Evolutionary conservation across 179 eudicot genomes (phyloP).

Genomic region (Heliamphora pulchella): DNA sequence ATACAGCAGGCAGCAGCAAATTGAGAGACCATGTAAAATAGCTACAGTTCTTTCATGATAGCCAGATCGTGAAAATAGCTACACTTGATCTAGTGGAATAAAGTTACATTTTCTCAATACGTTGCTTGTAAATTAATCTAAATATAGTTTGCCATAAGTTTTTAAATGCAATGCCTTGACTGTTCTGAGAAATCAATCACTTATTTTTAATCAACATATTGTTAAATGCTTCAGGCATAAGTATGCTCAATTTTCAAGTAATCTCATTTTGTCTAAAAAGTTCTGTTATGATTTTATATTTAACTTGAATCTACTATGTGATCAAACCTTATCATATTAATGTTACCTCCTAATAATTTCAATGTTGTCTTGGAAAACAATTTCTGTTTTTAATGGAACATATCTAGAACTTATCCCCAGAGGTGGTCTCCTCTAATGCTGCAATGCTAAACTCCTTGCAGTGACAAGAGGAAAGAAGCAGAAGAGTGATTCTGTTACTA

Average conservation of each 20-base stretch:
- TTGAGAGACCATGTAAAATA: background rate
- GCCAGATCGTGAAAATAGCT: background rate
- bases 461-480: constrained; percentile 52
- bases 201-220: background rate
- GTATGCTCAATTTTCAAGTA: background rate
- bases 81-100: no score
- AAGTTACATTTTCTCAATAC: background rate
- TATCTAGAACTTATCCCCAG: background rate
- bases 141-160: background rate
- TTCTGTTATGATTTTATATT: background rate
- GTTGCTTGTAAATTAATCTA: no score
- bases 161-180: background rate
- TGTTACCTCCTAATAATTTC: background rate
- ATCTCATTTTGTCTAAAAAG: background rate
- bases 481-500: constrained; percentile 25
- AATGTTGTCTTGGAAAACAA: background rate
- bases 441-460: constrained; percentile 18
- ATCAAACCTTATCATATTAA: background rate
- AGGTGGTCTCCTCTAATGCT: background rate
- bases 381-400: background rate
- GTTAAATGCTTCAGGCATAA: background rate
- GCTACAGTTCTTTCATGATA: background rate
- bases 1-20: no score
- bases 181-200: background rate
- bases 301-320: background rate